Conservation (phyloP, 2,329 filamentous ascomycete genomes). For the Tolypocladium tropicale region DNA sequence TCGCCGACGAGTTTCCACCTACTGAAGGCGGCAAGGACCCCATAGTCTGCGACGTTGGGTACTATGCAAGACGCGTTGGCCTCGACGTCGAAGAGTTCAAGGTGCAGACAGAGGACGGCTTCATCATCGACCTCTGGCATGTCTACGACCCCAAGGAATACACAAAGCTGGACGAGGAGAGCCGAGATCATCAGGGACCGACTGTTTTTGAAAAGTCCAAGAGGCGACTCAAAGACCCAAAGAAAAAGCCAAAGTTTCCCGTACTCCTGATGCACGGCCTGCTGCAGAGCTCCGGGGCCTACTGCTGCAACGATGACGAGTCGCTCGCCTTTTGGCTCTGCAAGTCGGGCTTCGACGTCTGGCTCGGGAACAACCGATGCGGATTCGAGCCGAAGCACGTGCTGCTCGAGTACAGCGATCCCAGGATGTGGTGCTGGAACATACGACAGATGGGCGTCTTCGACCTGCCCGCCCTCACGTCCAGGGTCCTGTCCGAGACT, state of each 20-base stretch:
- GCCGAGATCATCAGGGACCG: constrained; percentile 42
- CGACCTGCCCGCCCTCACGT: constrained; percentile 73
- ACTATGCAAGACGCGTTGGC: constrained; percentile 82
- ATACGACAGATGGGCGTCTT: constrained; percentile 89
- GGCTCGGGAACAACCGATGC: constrained; percentile 89
- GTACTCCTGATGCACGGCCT: constrained; percentile 82
- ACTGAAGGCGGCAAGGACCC: constrained; percentile 74
- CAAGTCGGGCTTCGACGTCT: constrained; percentile 89
- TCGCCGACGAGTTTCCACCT: constrained; percentile 52
- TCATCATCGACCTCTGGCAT: constrained; percentile 83
- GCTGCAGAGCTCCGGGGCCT: constrained; percentile 78
- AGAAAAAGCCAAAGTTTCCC: constrained; percentile 53
- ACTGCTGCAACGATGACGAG: constrained; percentile 82
- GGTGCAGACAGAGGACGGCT: constrained; percentile 89
- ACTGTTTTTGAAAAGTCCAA: constrained; percentile 44
- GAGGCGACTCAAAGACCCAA: constrained; percentile 24
- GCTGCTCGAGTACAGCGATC: constrained; percentile 60
- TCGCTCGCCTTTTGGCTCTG: constrained; percentile 86
- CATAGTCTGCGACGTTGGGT: constrained; percentile 66
- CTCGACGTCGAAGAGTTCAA: constrained; percentile 74
- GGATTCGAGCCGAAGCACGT: constrained; percentile 72
- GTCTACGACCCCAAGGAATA: constrained; percentile 76
- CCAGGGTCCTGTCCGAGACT: constrained; percentile 71
- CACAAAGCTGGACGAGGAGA: constrained; percentile 37
- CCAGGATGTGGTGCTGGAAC: constrained; percentile 95